Base-by-base conservation (phyloP, 352 stramenopile genomes). In the Phytophthora citrophthora region DNA sequence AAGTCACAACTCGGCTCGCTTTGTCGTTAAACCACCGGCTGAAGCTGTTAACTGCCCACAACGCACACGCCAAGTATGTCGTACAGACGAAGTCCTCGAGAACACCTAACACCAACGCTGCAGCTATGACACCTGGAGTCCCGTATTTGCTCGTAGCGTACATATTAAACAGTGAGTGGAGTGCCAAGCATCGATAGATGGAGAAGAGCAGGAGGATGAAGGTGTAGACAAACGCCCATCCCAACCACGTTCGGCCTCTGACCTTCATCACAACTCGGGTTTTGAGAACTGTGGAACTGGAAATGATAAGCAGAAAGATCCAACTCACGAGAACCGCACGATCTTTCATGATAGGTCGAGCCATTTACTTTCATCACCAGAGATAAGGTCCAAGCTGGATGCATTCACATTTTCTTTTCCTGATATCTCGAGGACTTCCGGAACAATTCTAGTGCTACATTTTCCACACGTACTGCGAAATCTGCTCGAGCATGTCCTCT, bases 1-100 rank as follows among this genome's bases (percentile, higher is more conserved):
- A 86, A 3, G 67, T 54, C 10, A 26, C 29, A 24, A 54, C 1
- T 29, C 26, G 26, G 4, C 26, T 29, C 26, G 26, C 26, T 29
- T 29, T 29, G 26, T 29, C 0, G 26, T 6, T 31, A 8, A 8
- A 29, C 26, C 26, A 29, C 26, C 26, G 26, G 26, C 26, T 62
- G 20, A 63, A 55, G 18, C 7, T 27, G 36, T 72, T 56, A 31
- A 65, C 55, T 16, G 34, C 2, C 43, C 61, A 72, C 10, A 86
- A 46, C 20, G 49, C 16, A 13, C 61, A 31, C 2, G 61, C 62
- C 12, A 87, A 63, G 45, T 72, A 66, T 4, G 72, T 72, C 1
- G 63, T 34, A 3, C 74, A 70, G 8, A 77, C 54, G 15, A 74
- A 69, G 53, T 88, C 78, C 53, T 88, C 70, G 7, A 85, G 40